Evolutionary conservation across 768 basidiomycete genomes (phyloP), one percentile per base, ranked within the genome.

Genomic region (Pilatotrama ljubarskyi): DNA sequence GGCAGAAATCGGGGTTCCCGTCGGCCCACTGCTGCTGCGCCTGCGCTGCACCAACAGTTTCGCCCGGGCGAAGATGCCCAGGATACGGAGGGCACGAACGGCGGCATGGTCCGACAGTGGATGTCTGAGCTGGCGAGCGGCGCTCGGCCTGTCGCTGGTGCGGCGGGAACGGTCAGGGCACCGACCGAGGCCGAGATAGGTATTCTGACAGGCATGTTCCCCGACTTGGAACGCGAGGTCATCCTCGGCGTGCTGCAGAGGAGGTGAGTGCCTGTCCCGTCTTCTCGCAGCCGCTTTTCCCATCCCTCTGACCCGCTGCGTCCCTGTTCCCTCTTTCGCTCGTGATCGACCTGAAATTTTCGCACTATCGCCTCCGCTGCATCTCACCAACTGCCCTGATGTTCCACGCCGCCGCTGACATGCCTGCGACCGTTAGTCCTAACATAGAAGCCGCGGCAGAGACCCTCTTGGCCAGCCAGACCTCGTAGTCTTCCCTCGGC

Each of bases 371-470:
- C 22, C 46, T 53, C 49, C 20, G 44, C 20, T 24, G 25, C 61
- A 59, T 60, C 58, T 47, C 55, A 18, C 44, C 26, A 52, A 49
- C 51, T 64, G 29, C 47, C 63, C 55, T 59, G 54, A 64, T 57
- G 65, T 26, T 7, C 36, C 37, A 61, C 38, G 38, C 51, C 24
- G n/a, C 14, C 26, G 51, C 55, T 49, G 32, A 37, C 36, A 24
- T 26, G 26, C 37, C 46, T 41, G 26, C 36, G 59, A 51, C 40
- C 38, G 43, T 35, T 66, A 92, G 93, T 70, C 78, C 87, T 7
- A 91, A 87, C 68, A 83, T 90, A 43, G 91, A 93, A 78, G 81
- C 77, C 29, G 93, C 93, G 9, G 91, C 92, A 22, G 93, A 94
- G 71, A 86, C 84, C 13, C 77, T 95, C 37, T 75, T 95, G 49